phyloP scores from a whole-genome alignment of 2,329 filamentous ascomycete genomes.

The Penicillium polonicum region DNA sequence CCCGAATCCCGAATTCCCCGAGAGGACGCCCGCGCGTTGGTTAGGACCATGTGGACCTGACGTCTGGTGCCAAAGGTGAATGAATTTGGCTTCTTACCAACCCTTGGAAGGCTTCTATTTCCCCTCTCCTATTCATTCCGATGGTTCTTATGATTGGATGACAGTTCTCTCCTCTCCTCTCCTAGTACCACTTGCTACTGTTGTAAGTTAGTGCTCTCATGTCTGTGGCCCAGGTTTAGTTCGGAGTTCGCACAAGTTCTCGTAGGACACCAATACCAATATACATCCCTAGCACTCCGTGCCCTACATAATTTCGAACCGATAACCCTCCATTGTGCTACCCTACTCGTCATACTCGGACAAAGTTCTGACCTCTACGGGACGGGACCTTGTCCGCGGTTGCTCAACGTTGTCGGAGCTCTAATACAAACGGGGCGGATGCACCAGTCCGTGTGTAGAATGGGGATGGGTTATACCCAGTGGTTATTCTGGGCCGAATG shows the following conservation, averaged over 20 bases:
- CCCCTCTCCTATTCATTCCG: not conserved
- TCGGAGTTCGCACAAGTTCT: constrained; percentile 2
- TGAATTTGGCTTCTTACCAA: not conserved
- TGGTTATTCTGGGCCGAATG: not conserved
- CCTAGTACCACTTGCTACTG: not conserved
- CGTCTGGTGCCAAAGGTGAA: not conserved
- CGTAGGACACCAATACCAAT: not conserved
- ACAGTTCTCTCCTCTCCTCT: not conserved
- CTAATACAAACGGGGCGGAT: constrained; percentile 4
- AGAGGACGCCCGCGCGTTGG: not conserved
- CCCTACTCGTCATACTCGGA: constrained; percentile 11
- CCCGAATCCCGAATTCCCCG: constrained; percentile 5
- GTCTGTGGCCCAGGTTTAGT: constrained; percentile 1
- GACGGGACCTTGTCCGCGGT: constrained; percentile 7
- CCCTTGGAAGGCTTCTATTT: not conserved
- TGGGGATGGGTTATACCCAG: not conserved
- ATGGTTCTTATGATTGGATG: not conserved
- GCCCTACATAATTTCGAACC: not conserved
- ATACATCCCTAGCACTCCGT: not conserved
- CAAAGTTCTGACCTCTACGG: constrained; percentile 10
- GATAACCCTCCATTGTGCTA: not conserved
- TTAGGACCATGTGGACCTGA: constrained; percentile 9
- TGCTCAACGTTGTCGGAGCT: constrained; percentile 8
- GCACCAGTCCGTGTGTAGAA: not conserved
- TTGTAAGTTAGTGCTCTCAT: not conserved